Base-by-base conservation (phyloP, 306 rosid species). In the Fagus sylvatica region DNA sequence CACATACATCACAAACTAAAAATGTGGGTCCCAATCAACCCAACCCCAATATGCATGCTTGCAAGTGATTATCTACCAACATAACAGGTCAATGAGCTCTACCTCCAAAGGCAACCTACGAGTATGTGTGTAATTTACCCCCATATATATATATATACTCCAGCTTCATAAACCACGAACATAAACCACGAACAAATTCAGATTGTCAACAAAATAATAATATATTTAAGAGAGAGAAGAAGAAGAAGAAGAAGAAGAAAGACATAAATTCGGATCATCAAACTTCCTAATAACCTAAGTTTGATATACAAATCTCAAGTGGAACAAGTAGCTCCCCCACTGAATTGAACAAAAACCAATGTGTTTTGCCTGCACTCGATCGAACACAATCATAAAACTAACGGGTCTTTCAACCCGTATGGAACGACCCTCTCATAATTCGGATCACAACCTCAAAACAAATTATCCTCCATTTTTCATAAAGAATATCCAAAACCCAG, bases 371-470 rank as follows among this genome's bases (percentile, higher is more conserved):
- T 56, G 33, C 49, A 59, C 32, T 7, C 51, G 36, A 32, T 16
- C 2, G 5, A 56, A 73, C 4, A 66, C 7, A 48, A 43, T 42
- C 30, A 54, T 3, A 28, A 72, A 64, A 11, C 69, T 40, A 55
- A 73, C 22, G 40, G 36, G 53, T 40, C 40, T 73, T 53, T 30
- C 1, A 36, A 19, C 30, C 36, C 7, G 66, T 10, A 65, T 32
- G 22, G 36, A 59, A 69, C 54, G 37, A 40, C 30, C 33, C 55
- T 49, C 49, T 48, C 5, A 71, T 3, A 46, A 41, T 7, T 36
- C 61, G 62, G 30, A 73, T n/a, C 67, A 66, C 51, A 74, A 68
- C 37, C 72, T 19, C 75, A 73, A 48, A 72, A 69, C 66, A 43
- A 42, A 72, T 11, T 36, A 49, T 28, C 65, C 70, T 40, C 7